These are phyloP conservation scores for Fusarium longipes DNA, from an alignment of 2,329 filamentous ascomycete genomes.

Conservation along the genomic window DNA sequence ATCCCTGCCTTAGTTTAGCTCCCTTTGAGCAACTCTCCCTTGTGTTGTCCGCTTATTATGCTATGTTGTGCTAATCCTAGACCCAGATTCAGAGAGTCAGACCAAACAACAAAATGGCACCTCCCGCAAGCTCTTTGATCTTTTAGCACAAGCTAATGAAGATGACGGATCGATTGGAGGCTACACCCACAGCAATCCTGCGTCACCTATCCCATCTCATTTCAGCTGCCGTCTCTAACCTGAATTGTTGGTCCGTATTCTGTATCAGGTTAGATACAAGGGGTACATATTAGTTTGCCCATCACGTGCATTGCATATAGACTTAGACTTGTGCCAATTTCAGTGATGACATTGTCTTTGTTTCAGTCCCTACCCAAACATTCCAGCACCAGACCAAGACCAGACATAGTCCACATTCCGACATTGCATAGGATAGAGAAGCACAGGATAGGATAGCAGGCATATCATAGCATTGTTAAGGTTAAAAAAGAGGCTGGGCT, in stretches of 20 bases:
- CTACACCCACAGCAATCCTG: constrained; percentile 10
- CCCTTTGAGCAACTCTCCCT: constrained; percentile 25
- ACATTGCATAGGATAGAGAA: constrained; percentile 45
- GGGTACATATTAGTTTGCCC: constrained; percentile 11
- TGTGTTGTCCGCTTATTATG: constrained; percentile 29
- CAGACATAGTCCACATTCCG: constrained; percentile 37
- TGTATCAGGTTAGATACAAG: constrained; percentile 8
- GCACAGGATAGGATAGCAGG: background rate
- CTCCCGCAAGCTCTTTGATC: constrained; percentile 36
- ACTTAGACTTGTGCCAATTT: constrained; percentile 38
- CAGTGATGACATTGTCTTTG: constrained; percentile 50
- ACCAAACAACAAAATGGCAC: constrained; percentile 33
- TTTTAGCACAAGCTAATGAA: constrained; percentile 10
- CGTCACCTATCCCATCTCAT: constrained; percentile 23
- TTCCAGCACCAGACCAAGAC: constrained; percentile 47
- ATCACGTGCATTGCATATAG: constrained; percentile 44
- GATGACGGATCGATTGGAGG: constrained; percentile 6
- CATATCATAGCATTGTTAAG: constrained; percentile 49
- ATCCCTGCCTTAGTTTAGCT: constrained; percentile 15
- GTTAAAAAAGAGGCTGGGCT: constrained; percentile 48
- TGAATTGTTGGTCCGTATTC: constrained; percentile 20
- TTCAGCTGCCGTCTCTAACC: constrained; percentile 24
- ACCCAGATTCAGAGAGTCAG: background rate
- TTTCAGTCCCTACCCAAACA: constrained; percentile 50
- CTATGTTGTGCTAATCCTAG: constrained; percentile 18